These are phyloP conservation scores for Botrytis pseudocinerea DNA, from an alignment of 2,329 filamentous ascomycete genomes.

Conservation along the genomic window DNA sequence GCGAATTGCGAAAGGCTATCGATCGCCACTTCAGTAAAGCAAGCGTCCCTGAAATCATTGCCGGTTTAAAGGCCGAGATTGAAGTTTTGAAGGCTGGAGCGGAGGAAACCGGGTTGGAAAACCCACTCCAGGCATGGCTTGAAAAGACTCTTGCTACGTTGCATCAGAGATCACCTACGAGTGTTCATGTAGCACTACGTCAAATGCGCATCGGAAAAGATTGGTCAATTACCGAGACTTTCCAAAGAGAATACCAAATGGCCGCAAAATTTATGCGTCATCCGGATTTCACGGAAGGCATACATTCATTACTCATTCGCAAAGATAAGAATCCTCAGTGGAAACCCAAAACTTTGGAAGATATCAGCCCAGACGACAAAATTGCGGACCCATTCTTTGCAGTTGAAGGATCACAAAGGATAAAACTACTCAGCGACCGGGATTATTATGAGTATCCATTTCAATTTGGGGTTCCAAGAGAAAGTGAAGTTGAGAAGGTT, in stretches of 20 bases:
- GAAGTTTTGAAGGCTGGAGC: slow-evolving; percentile 36
- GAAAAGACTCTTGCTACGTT: slow-evolving; percentile 74
- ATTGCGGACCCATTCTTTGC: slow-evolving; percentile 70
- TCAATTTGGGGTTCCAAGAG: slow-evolving; percentile 66
- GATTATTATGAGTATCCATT: slow-evolving; percentile 77
- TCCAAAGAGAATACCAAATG: slow-evolving; percentile 82
- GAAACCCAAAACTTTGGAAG: slow-evolving; percentile 72
- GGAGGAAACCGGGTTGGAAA: slow-evolving; percentile 15
- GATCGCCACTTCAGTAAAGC: slow-evolving; percentile 77
- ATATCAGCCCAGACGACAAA: slow-evolving; percentile 55
- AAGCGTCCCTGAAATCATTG: slow-evolving; percentile 68
- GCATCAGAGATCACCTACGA: slow-evolving; percentile 76
- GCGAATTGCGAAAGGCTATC: slow-evolving; percentile 74
- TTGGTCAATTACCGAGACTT: slow-evolving; percentile 84
- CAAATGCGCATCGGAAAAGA: slow-evolving; percentile 74
- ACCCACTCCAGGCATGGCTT: slow-evolving; percentile 68
- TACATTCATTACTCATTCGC: slow-evolving; percentile 75
- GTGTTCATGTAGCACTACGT: slow-evolving; percentile 78
- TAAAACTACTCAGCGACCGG: slow-evolving; percentile 62
- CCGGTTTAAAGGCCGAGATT: slow-evolving; percentile 46
- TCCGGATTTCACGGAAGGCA: slow-evolving; percentile 88
- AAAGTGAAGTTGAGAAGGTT: slow-evolving; percentile 56
- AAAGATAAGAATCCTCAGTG: slow-evolving; percentile 52
- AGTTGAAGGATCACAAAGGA: slow-evolving; percentile 46
- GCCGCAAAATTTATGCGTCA: slow-evolving; percentile 86